Percentiles rank a stretch among this genome's conserved stretches.
Evolutionary conservation across 257 asterid species (phyloP).

Genomic region (Nicotiana undulata): DNA sequence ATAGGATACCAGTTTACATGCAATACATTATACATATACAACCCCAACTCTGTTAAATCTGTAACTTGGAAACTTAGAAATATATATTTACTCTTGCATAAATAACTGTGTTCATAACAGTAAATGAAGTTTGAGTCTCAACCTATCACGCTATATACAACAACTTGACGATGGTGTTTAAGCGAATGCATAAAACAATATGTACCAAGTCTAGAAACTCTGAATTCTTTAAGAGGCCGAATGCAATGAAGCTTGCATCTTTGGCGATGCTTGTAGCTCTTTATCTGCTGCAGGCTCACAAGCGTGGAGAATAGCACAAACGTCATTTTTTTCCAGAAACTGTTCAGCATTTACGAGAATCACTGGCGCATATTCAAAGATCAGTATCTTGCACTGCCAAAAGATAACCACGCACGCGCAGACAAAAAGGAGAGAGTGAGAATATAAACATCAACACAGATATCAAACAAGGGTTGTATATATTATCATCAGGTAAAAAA

Average conservation of each 20-base stretch:
- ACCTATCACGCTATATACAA: too few species aligned
- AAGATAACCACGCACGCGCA: background rate
- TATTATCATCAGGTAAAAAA: background rate
- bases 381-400: constrained; percentile 80
- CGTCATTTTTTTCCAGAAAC: constrained; percentile 56
- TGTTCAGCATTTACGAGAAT: constrained; percentile 72
- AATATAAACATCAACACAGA: background rate
- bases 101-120: background rate
- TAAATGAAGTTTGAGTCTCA: background rate
- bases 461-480: background rate
- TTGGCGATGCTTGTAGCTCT: constrained; percentile 9
- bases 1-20: too few species aligned
- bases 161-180: background rate
- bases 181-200: background rate
- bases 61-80: too few species aligned
- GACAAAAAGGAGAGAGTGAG: background rate
- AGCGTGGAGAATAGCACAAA: constrained; percentile 63
- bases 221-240: constrained; percentile 35
- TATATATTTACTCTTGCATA: background rate
- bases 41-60: too few species aligned
- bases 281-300: constrained; percentile 26
- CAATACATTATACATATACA: too few species aligned
- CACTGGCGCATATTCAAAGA: constrained; percentile 72
- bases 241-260: constrained; percentile 26
- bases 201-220: background rate